These are phyloP conservation scores for Colletotrichum horii DNA, from an alignment of 2,329 filamentous ascomycete species.

Conservation along the genomic window DNA sequence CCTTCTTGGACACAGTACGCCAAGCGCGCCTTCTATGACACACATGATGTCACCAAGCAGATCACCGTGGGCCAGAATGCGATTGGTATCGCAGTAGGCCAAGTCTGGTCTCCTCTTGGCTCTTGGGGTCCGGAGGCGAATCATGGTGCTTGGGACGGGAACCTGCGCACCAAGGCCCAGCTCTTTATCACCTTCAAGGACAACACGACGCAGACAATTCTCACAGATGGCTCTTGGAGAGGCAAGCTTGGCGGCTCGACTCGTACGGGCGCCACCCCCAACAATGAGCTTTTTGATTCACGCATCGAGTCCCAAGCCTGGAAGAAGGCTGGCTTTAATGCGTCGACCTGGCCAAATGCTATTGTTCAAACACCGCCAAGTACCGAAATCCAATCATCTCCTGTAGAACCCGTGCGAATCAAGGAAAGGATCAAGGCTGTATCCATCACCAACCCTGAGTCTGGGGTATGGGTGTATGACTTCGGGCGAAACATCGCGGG, in stretches of 20 bases:
- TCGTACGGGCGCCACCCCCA: not conserved
- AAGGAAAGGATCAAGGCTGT: accelerated
- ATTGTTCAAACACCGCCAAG: not conserved
- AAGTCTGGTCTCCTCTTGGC: not conserved
- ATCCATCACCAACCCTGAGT: not conserved
- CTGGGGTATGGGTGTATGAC: not conserved
- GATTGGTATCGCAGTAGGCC: not conserved
- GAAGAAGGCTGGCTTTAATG: not conserved
- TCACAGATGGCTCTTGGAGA: not conserved
- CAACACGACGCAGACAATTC: not conserved
- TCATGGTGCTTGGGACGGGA: not conserved
- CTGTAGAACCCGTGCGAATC: not conserved
- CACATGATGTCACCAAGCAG: not conserved
- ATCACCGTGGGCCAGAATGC: not conserved
- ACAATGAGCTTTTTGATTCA: not conserved
- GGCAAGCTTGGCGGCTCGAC: not conserved
- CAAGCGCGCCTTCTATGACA: not conserved
- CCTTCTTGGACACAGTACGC: not conserved
- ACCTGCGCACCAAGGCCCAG: not conserved
- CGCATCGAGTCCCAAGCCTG: not conserved
- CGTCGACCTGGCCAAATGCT: not conserved
- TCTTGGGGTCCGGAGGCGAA: not conserved
- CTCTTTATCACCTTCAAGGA: not conserved
- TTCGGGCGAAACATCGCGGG: not conserved
- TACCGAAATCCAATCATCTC: not conserved